phyloP scores from a whole-genome alignment of 225 moss, liverwort and hornwort genomes.

The Bryoerythrophyllum caledonicum region DNA sequence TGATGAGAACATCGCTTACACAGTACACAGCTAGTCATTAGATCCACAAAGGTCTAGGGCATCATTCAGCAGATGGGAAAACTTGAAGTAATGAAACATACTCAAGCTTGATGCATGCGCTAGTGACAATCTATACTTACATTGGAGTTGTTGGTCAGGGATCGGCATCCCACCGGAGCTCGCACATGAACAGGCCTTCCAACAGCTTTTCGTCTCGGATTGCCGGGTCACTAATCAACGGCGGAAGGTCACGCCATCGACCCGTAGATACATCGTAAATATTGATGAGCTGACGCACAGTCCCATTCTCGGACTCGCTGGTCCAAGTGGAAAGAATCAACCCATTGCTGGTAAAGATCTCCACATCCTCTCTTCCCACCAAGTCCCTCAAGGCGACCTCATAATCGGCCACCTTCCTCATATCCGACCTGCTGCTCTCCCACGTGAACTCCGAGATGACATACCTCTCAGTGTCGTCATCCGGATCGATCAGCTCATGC shows the following conservation, averaged over 20 bases:
- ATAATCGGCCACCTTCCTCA: slow-evolving; percentile 11
- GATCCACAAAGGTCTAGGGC: too few relatives aligned
- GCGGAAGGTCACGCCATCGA: slow-evolving; percentile 30
- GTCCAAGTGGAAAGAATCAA: slow-evolving; percentile 27
- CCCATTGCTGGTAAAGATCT: slow-evolving; percentile 21
- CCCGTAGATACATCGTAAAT: slow-evolving; percentile 23
- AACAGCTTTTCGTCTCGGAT: neutral
- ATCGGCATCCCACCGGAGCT: slow-evolving; percentile 36
- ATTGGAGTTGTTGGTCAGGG: slow-evolving; percentile 7
- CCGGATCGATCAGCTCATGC: neutral
- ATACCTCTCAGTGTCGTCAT: neutral
- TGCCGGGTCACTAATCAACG: neutral
- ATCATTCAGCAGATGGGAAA: too few relatives aligned
- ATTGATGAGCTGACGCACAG: slow-evolving; percentile 13
- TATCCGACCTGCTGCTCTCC: slow-evolving; percentile 13
- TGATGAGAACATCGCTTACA: too few relatives aligned
- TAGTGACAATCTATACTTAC: too few relatives aligned
- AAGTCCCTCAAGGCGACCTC: slow-evolving; percentile 10
- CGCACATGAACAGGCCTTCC: slow-evolving; percentile 21
- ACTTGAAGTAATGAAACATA: too few relatives aligned
- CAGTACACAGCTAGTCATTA: too few relatives aligned
- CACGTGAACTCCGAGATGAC: slow-evolving; percentile 28
- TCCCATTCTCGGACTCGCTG: slow-evolving; percentile 16
- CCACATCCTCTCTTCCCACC: neutral
- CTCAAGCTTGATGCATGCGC: too few relatives aligned